Evolutionary conservation across 2,329 filamentous ascomycete species (phyloP).

Genomic region (Trichoderma endophyticum): DNA sequence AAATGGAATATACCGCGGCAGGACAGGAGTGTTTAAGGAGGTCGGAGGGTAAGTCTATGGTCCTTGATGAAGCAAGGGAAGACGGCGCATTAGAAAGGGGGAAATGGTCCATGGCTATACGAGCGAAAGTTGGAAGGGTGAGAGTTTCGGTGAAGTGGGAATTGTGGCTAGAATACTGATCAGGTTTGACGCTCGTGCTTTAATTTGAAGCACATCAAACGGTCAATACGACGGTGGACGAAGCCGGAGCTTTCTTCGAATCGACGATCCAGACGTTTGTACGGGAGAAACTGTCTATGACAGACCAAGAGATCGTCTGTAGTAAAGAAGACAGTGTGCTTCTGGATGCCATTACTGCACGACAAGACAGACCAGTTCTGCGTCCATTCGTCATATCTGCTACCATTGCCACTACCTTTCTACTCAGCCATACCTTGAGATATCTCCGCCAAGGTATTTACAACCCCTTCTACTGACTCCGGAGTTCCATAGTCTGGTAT

Average conservation of each 20-base stretch:
- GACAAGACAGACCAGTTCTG: background rate
- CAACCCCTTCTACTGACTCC: too few relatives aligned
- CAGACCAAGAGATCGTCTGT: too few relatives aligned
- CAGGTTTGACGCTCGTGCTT: background rate
- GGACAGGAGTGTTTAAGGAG: background rate
- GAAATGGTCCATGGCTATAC: background rate
- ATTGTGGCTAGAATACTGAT: background rate
- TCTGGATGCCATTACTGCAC: background rate
- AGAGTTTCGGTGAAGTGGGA: background rate
- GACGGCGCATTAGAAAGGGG: background rate
- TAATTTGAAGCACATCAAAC: background rate
- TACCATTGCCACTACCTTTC: background rate
- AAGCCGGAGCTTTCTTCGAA: background rate
- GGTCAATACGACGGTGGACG: background rate
- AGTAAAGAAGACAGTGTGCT: background rate
- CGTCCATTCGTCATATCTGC: background rate
- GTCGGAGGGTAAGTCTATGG: fast-evolving
- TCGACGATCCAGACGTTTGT: background rate
- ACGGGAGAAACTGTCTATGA: background rate
- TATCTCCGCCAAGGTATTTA: too few relatives aligned
- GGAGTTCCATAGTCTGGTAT: too few relatives aligned
- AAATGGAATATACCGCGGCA: background rate
- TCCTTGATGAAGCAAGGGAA: background rate
- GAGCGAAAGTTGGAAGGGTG: background rate
- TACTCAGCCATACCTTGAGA: background rate